Base-by-base conservation (phyloP, 164 flowering plant genomes). In the Tetracentron sinense region DNA sequence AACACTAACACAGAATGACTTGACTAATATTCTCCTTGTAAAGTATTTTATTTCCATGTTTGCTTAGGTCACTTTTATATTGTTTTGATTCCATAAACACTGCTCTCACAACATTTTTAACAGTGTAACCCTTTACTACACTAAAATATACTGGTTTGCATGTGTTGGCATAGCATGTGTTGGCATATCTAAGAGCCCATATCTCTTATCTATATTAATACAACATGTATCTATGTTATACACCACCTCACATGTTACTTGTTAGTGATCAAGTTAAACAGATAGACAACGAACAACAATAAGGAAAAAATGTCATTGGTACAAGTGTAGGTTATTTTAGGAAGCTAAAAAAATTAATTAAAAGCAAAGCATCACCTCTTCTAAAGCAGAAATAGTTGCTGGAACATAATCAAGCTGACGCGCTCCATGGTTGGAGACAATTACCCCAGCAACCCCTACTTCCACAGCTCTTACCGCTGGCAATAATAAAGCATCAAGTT, bases 381-480 rank as follows among this genome's bases (percentile, higher is more conserved):
- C 97, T 11, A 90, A 82, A 61, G 74, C 92, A 61, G 86, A 74
- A 53, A 88, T 85, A 20, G 92, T 77, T 49, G 94, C 80, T 1
- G 97, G 92, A 53, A 70, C 48, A 69, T 77, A 84, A 72, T 90
- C 94, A 48, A 90, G 82, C 64, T 90, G 94, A 38, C 94, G 90
- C 62, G 78, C 92, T 68, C 92, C 97, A 66, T 90, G 94, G 69
- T 90, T 90, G 12, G 97, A 90, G 55, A 90, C 95, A 31, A 90
- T 67, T 42, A 90, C 76, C 46, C 97, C 97, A 62, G 64, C 86
- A 26, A 76, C 79, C 17, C 94, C 94, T n/a, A 56, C 83, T 77
- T 89, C 93, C 56, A 81, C 58, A 11, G 92, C 92, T 67, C 68
- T 81, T 48, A 67, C 66, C 49, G 97, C 97, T 90, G 81, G 65